phyloP scores from a whole-genome alignment of 352 stramenopile species.

The Pythium utonaiense region DNA sequence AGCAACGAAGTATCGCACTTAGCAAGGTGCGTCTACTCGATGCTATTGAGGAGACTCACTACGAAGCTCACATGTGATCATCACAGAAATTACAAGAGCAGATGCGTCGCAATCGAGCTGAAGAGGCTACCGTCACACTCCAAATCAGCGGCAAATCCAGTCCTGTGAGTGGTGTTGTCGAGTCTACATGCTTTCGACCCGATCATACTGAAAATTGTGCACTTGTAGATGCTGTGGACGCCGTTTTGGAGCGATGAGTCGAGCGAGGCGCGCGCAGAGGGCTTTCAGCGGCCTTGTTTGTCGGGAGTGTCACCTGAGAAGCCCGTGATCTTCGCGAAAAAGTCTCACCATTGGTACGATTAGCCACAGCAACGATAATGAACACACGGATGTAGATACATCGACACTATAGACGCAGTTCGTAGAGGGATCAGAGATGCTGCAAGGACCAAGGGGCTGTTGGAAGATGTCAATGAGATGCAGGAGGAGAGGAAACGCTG shows the following conservation, averaged over 20 bases:
- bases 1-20: constrained; percentile 15
- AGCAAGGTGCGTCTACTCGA: constrained; percentile 7
- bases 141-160: constrained; percentile 18
- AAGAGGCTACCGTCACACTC: constrained; percentile 12
- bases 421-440: too few species aligned
- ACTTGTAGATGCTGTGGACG: constrained; percentile 13
- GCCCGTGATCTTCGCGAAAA: constrained; percentile 32
- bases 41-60: background rate
- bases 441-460: too few species aligned
- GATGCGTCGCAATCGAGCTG: constrained; percentile 17
- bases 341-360: constrained; percentile 53
- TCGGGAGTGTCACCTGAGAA: constrained; percentile 7
- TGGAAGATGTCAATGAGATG: too few species aligned
- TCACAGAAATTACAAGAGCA: constrained; percentile 24
- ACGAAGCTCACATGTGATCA: background rate
- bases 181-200: background rate
- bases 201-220: background rate
- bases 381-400: constrained; percentile 6
- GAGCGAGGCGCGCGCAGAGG: background rate
- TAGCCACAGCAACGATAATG: constrained; percentile 7
- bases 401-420: too few species aligned
- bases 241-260: constrained; percentile 25
- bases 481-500: too few species aligned
- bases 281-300: constrained; percentile 3
- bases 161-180: constrained; percentile 11